Conservation (phyloP, 208 protist genomes). For the Leishmania tropica region DNA sequence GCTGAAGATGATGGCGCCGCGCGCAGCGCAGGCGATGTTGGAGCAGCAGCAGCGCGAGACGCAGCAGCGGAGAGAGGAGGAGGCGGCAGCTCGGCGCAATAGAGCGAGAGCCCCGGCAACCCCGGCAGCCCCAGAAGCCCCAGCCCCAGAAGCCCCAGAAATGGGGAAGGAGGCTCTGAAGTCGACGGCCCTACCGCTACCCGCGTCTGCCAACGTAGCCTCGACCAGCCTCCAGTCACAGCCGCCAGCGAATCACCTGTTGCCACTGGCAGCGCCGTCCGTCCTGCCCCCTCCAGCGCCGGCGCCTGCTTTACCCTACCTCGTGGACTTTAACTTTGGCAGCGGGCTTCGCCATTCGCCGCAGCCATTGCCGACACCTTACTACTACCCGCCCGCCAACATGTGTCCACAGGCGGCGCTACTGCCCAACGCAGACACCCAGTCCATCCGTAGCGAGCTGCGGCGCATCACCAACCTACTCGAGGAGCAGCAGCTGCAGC, state of each 20-base stretch:
- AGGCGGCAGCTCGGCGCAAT: slow-evolving; percentile 33
- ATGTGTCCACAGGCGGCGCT: slow-evolving; percentile 6
- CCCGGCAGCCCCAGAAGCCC: no score
- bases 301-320: slow-evolving; percentile 15
- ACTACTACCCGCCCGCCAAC: slow-evolving; percentile 7
- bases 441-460: slow-evolving; percentile 31
- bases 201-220: not conserved
- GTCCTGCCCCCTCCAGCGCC: not conserved
- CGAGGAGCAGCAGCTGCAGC: slow-evolving; percentile 26
- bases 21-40: slow-evolving; percentile 27
- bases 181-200: not conserved
- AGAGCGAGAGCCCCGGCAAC: not conserved
- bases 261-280: not conserved
- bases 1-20: slow-evolving; percentile 39
- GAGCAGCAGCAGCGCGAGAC: slow-evolving; percentile 33
- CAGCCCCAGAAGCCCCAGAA: not conserved
- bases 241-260: not conserved
- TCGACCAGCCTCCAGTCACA: not conserved
- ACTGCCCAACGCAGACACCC: slow-evolving; percentile 13
- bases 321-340: slow-evolving; percentile 9
- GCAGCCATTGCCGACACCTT: not conserved
- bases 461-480: slow-evolving; percentile 25
- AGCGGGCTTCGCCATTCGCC: slow-evolving; percentile 6
- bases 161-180: not conserved
- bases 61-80: slow-evolving; percentile 27